Evolutionary conservation across 176 grass and related monocot genomes (phyloP).

Genomic region (Urochloa ruziziensis): DNA sequence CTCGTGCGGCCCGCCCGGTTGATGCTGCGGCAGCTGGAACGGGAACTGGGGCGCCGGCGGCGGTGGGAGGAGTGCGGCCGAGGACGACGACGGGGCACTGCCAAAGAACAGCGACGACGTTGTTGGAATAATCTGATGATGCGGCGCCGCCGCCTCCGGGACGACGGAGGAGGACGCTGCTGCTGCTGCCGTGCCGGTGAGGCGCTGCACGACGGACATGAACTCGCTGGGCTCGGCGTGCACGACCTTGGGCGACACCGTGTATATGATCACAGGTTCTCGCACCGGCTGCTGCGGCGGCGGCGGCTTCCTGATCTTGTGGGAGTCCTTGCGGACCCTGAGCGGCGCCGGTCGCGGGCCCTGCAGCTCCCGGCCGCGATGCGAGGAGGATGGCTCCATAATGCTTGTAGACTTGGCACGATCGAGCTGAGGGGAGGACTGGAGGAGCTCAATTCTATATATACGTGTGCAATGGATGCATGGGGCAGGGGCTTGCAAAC

Average conservation of each 20-base stretch:
- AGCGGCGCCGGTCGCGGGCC: conserved; percentile 55
- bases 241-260: conserved; percentile 59
- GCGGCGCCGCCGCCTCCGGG: neutral
- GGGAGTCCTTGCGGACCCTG: conserved; percentile 40
- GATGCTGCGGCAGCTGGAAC: neutral
- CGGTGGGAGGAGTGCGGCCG: neutral
- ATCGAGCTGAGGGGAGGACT: too few species aligned
- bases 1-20: neutral
- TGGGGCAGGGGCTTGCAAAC: too few species aligned
- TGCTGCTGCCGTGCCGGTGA: conserved; percentile 16
- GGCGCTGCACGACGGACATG: conserved; percentile 72
- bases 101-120: neutral
- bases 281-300: conserved; percentile 13
- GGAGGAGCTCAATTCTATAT: too few species aligned
- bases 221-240: conserved; percentile 52
- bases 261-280: conserved; percentile 62
- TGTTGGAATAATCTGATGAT: neutral
- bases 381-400: conserved; percentile 17
- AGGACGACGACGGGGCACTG: neutral
- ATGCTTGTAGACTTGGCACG: neutral
- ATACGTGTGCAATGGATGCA: too few species aligned
- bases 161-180: neutral
- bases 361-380: conserved; percentile 41
- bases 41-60: neutral
- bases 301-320: conserved; percentile 47